These are phyloP conservation scores for Polyporus arcularius DNA, from an alignment of 768 basidiomycete genomes.

Conservation along the genomic window DNA sequence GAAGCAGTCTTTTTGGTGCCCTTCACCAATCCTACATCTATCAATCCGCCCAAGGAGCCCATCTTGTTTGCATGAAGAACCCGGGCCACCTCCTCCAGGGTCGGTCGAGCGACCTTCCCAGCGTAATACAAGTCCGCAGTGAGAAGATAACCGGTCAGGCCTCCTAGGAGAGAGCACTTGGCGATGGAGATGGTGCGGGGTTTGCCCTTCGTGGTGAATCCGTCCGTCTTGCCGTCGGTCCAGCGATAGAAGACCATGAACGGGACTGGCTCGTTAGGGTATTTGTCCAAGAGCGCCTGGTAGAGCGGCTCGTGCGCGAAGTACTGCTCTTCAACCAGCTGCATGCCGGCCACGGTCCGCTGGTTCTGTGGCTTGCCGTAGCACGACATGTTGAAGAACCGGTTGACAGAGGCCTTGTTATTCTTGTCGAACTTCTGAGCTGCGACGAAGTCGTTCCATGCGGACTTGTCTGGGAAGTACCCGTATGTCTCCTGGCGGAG, in stretches of 20 bases:
- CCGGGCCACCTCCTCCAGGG: neutral
- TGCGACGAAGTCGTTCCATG: neutral
- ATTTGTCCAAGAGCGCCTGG: too few species aligned
- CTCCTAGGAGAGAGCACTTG: neutral
- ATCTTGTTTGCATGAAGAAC: neutral
- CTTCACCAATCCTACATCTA: neutral
- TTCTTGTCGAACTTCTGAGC: neutral
- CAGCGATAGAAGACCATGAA: too few species aligned
- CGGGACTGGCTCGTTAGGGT: too few species aligned
- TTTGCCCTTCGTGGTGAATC: too few species aligned
- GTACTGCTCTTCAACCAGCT: too few species aligned
- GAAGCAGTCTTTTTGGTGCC: neutral
- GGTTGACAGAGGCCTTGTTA: too few species aligned
- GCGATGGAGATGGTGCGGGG: too few species aligned
- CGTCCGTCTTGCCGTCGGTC: too few species aligned
- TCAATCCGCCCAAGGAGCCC: neutral
- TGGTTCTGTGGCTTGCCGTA: too few species aligned
- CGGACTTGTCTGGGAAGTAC: neutral
- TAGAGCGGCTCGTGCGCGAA: too few species aligned
- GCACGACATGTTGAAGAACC: too few species aligned
- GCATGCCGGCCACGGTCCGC: too few species aligned
- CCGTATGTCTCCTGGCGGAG: neutral
- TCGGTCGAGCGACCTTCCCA: neutral
- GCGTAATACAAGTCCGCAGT: neutral
- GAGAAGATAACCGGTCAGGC: neutral